These are phyloP conservation scores for Passalora sequoiae DNA, from an alignment of 2,329 filamentous ascomycete genomes.

Conservation along the genomic window DNA sequence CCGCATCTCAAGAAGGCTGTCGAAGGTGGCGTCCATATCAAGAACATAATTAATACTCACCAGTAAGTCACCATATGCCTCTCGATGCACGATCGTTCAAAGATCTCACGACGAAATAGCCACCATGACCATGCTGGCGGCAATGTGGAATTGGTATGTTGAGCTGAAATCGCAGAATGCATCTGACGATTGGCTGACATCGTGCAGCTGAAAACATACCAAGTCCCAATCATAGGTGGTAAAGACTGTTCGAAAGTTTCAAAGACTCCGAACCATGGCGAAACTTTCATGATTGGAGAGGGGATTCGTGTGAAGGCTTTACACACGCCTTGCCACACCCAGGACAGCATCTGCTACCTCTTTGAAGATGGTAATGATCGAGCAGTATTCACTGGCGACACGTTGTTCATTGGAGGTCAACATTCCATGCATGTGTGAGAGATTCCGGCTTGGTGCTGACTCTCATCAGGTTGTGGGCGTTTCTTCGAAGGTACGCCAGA, in stretches of 20 bases:
- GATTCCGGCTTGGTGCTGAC: not conserved
- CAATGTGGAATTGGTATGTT: conserved; percentile 70
- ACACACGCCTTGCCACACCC: conserved; percentile 97
- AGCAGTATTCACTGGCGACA: conserved; percentile 93
- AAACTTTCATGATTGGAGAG: conserved; percentile 74
- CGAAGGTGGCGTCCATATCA: conserved; percentile 70
- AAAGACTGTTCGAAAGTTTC: conserved; percentile 79
- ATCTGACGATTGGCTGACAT: not conserved
- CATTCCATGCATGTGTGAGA: too few species aligned
- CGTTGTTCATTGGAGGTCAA: conserved; percentile 83
- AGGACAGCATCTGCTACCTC: conserved; percentile 95
- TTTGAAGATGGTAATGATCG: conserved; percentile 73
- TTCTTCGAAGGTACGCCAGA: conserved; percentile 90
- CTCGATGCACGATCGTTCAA: too few species aligned
- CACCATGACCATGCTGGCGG: conserved; percentile 94
- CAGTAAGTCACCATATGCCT: conserved; percentile 59
- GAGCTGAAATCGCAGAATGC: too few species aligned
- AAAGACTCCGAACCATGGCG: conserved; percentile 66
- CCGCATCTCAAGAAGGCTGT: conserved; percentile 69
- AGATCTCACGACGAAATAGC: conserved; percentile 46
- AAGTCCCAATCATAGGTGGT: conserved; percentile 77
- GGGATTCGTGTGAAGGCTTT: conserved; percentile 76
- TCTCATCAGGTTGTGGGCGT: conserved; percentile 68
- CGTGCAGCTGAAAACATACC: conserved; percentile 52
- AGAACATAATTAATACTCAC: conserved; percentile 90